phyloP scores from a whole-genome alignment of 495 filamentous ascomycete genomes.

The Neurospora sublineolata region DNA sequence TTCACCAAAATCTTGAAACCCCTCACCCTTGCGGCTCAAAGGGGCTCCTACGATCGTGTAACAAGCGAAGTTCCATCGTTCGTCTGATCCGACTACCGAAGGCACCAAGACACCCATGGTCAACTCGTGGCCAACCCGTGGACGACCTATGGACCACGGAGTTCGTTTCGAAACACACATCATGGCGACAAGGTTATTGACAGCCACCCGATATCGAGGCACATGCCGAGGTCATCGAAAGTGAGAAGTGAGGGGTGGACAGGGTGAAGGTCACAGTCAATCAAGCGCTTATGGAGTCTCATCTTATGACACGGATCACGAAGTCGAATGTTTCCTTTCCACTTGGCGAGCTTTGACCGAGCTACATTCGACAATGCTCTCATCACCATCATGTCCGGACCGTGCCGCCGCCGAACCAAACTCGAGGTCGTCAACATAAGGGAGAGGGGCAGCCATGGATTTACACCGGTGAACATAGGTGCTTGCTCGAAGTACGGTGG shows the following conservation, averaged over 20 bases:
- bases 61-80: constrained; percentile 22
- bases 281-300: neutral
- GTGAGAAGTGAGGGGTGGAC: neutral
- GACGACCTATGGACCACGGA: neutral
- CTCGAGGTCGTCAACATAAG: neutral
- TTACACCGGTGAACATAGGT: neutral
- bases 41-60: constrained; percentile 8
- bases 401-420: neutral
- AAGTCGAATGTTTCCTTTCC: neutral
- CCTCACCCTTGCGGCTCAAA: constrained; percentile 16
- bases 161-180: neutral
- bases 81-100: constrained; percentile 21
- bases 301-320: neutral
- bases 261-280: neutral
- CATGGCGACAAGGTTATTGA: constrained; percentile 1
- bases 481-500: neutral
- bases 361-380: neutral
- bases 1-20: neutral
- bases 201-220: neutral
- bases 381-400: neutral
- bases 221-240: neutral
- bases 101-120: neutral
- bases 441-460: neutral
- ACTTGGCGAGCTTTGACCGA: neutral
- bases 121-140: neutral